Conservation (phyloP, 495 filamentous ascomycete genomes). For the Penicillium pulvis region DNA sequence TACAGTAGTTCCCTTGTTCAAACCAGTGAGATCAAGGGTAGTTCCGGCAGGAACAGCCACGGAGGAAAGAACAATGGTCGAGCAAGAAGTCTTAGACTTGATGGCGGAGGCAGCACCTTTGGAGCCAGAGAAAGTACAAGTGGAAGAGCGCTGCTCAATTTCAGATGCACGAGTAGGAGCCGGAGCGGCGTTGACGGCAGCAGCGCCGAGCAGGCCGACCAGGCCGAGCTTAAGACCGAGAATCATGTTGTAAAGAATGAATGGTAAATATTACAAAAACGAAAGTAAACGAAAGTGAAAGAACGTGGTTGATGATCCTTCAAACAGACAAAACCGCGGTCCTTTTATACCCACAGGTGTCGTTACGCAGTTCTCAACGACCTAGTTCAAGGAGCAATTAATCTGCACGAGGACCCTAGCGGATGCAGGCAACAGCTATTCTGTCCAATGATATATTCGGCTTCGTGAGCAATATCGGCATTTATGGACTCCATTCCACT, state of each 20-base stretch:
- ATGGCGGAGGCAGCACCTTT: slow-evolving; percentile 35
- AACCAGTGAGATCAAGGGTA: slow-evolving; percentile 52
- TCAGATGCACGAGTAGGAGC: slow-evolving; percentile 27
- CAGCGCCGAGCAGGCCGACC: slow-evolving; percentile 12
- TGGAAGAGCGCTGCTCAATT: slow-evolving; percentile 24
- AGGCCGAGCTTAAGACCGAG: slow-evolving; percentile 7
- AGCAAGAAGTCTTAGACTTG: slow-evolving; percentile 50
- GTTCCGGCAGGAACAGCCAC: slow-evolving; percentile 55
- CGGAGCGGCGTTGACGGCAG: slow-evolving; percentile 14
- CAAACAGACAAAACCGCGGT: not conserved
- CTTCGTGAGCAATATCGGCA: not conserved
- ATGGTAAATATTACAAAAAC: not conserved
- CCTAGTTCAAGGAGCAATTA: not conserved
- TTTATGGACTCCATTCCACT: not conserved
- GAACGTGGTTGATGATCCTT: not conserved
- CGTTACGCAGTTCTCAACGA: not conserved
- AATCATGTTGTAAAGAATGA: slow-evolving; percentile 12
- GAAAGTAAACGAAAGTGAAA: slow-evolving; percentile 5
- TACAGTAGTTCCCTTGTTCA: slow-evolving; percentile 47
- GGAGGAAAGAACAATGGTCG: slow-evolving; percentile 49
- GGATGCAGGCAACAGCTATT: not conserved
- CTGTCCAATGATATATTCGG: not conserved
- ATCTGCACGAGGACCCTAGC: not conserved
- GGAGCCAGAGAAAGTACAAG: slow-evolving; percentile 26
- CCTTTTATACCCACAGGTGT: not conserved